Evolutionary conservation across 1,284 basidiomycete species (phyloP), one percentile per base, ranked within the genome.

Genomic region (Rhizoctonia solani): DNA sequence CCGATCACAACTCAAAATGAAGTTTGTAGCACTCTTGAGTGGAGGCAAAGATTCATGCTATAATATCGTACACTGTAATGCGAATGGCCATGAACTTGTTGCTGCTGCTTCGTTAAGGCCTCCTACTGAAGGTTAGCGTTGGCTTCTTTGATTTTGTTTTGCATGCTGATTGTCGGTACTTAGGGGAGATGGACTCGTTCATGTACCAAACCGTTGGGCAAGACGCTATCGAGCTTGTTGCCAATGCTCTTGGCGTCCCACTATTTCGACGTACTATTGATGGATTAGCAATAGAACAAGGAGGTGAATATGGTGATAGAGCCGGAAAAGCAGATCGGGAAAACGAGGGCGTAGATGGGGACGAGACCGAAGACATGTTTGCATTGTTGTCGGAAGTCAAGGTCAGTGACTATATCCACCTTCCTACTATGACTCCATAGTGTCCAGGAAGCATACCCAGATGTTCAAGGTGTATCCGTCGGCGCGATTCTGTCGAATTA

Each of bases 11-110:
- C 4, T 25, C 27, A 23, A 14, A 30, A 96, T 97, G 94, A 95
- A 95, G 79, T 94, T 96, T 76, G 88, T 98, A 72, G 96, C 92
- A 1, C 82, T 99, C 67, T 86, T 99, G 54, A 98, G 95, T 66
- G 97, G 97, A 34, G 97, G 97, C 49, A 99, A 99, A 78, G 97
- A 99, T 79, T 94, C 91, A 75, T 97, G 95, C 81, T 99, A 90
- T 83, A 98, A 98, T 74, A 85, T 99, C 27, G 79, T 95, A 27
- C 95, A 99, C 78, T 95, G 93, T 74, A 80, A 86, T 42, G 82
- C 84, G 68, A 92, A 98, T 74, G 90, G 93, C 0, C 97, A 99
- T 76, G 81, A 92, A 70, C 84, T 98, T 34, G 81, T 96, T 1
- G 94, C 94, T 1, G 87, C 95, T 19, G 97, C 95, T 1, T 94